phyloP scores from a whole-genome alignment of 208 protist genomes.

The Phytomonas sp. region DNA sequence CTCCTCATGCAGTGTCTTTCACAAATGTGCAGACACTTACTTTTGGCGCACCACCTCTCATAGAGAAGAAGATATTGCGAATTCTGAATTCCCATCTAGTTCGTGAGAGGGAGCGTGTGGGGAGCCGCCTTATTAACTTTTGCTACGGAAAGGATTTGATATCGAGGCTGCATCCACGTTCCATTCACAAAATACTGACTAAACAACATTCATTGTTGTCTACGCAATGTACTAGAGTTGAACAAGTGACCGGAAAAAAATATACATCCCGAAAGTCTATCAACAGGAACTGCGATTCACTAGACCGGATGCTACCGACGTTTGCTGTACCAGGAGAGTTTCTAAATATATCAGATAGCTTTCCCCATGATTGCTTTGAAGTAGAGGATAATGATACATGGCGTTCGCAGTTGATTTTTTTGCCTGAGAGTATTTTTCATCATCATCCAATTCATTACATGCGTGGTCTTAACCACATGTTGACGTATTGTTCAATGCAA shows the following conservation, averaged over 20 bases:
- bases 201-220: constrained; percentile 9
- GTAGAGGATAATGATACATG: not conserved
- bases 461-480: constrained; percentile 32
- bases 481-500: constrained; percentile 7
- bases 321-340: not conserved
- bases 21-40: constrained; percentile 29
- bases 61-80: constrained; percentile 31
- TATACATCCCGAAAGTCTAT: not conserved
- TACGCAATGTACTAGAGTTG: constrained; percentile 1
- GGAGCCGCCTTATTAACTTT: constrained; percentile 44
- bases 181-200: constrained; percentile 26
- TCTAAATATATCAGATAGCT: not conserved
- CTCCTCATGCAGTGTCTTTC: constrained; percentile 16
- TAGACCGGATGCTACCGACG: not conserved
- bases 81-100: constrained; percentile 18
- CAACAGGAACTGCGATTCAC: not conserved
- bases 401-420: constrained; percentile 16
- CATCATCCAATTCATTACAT: constrained; percentile 54
- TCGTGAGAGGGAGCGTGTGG: constrained; percentile 19
- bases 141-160: constrained; percentile 52
- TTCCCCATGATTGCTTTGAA: not conserved
- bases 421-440: constrained; percentile 22
- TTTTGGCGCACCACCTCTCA: constrained; percentile 45
- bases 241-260: not conserved
- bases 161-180: constrained; percentile 45